A percentile compares a stretch with the other conserved stretches of the same genome.
Conservation (phyloP, 2,329 filamentous ascomycete genomes). For the Ceratocystis ficicola region DNA sequence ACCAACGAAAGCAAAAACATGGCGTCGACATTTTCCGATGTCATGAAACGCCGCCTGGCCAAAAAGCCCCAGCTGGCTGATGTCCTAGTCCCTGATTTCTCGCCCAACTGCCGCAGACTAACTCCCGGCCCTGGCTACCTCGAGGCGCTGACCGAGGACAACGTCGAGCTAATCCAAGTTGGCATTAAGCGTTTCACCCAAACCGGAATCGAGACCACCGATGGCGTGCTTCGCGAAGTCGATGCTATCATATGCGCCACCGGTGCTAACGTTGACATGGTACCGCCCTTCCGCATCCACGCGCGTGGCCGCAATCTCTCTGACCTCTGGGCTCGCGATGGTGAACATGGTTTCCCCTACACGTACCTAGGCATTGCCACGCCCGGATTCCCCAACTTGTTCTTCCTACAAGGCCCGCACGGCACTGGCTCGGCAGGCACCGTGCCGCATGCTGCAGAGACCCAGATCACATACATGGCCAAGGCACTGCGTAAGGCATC, state of each 20-base stretch:
- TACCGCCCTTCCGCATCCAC: slow-evolving; percentile 47
- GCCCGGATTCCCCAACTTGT: slow-evolving; percentile 54
- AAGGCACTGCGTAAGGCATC: slow-evolving; percentile 55
- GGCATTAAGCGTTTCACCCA: slow-evolving; percentile 47
- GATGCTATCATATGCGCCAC: slow-evolving; percentile 59
- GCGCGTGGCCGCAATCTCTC: slow-evolving; percentile 40
- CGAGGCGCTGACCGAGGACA: slow-evolving; percentile 48
- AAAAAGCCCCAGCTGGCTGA: slow-evolving; percentile 45
- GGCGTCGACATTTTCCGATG: slow-evolving; percentile 36
- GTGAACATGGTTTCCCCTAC: slow-evolving; percentile 40
- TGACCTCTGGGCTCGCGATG: slow-evolving; percentile 40
- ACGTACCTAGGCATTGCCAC: slow-evolving; percentile 54
- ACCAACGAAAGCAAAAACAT: slow-evolving; percentile 39
- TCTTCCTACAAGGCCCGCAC: slow-evolving; percentile 52
- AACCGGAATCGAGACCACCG: slow-evolving; percentile 47
- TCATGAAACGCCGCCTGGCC: slow-evolving; percentile 43
- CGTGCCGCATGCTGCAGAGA: slow-evolving; percentile 55
- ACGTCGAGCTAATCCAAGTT: slow-evolving; percentile 49
- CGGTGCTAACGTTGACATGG: slow-evolving; percentile 48
- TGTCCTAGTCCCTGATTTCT: slow-evolving; percentile 48
- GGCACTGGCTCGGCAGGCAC: slow-evolving; percentile 50
- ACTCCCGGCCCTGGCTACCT: slow-evolving; percentile 58
- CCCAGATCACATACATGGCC: slow-evolving; percentile 51
- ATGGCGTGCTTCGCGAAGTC: slow-evolving; percentile 45
- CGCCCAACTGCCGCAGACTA: slow-evolving; percentile 50